Conservation (phyloP, 192 early-diverging fungal genomes). For the Gigaspora rosea region DNA sequence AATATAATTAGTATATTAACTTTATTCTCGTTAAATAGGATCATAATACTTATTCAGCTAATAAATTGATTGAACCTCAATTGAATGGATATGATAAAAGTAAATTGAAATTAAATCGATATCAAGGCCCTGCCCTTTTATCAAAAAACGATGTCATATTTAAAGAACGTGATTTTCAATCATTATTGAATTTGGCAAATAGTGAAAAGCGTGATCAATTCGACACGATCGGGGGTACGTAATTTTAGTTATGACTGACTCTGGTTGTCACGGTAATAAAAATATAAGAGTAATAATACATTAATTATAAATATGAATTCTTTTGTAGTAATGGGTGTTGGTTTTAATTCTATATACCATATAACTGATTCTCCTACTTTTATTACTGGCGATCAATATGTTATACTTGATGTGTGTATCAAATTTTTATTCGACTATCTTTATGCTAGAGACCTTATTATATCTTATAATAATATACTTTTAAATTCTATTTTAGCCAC, state of each 20-base stretch:
- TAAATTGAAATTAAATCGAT: constrained; percentile 7
- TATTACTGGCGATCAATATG: constrained; percentile 33
- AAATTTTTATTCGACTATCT: too few relatives aligned
- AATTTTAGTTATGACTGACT: too few relatives aligned
- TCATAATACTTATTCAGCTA: not conserved
- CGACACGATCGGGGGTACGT: not conserved
- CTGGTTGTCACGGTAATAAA: not conserved
- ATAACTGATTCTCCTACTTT: constrained; percentile 44
- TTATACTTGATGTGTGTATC: constrained; percentile 33
- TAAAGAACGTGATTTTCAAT: constrained; percentile 21
- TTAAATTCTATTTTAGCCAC: constrained; percentile 17
- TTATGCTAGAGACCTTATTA: too few relatives aligned
- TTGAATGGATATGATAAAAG: not conserved
- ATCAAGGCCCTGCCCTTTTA: constrained; percentile 34
- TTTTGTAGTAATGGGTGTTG: not conserved
- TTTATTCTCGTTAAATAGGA: not conserved
- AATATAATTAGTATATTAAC: too few relatives aligned
- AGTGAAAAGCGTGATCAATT: constrained; percentile 34
- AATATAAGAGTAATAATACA: too few relatives aligned
- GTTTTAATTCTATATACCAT: constrained; percentile 37
- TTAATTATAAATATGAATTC: not conserved
- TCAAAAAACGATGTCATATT: constrained; percentile 33
- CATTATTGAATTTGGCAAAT: constrained; percentile 23
- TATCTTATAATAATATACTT: too few relatives aligned
- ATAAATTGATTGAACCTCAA: not conserved